A percentile compares a stretch with the other conserved stretches of the same genome.
Evolutionary conservation across 2,329 filamentous ascomycete species (phyloP).

Genomic region (Colletotrichum sublineola): DNA sequence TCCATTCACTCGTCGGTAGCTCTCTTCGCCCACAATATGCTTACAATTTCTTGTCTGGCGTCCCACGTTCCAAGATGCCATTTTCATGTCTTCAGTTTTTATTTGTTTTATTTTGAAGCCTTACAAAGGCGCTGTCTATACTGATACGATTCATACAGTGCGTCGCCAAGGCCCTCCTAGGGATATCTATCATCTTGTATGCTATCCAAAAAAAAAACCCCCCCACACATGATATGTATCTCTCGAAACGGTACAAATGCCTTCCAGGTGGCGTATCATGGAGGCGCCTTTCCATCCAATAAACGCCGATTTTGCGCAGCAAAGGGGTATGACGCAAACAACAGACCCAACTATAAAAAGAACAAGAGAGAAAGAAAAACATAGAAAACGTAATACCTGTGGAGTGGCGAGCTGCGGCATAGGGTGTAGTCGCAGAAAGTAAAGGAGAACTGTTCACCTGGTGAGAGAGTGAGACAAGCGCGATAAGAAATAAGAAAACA

Average conservation of each 20-base stretch:
- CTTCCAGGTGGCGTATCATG: constrained; percentile 22
- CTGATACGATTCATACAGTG: constrained; percentile 26
- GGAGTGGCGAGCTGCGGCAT: constrained; percentile 18
- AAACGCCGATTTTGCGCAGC: constrained; percentile 41
- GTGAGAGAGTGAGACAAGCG: not conserved
- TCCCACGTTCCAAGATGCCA: not conserved
- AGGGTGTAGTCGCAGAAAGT: not conserved
- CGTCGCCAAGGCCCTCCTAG: constrained; percentile 22
- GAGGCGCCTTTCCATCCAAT: constrained; percentile 28
- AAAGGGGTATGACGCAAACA: constrained; percentile 42
- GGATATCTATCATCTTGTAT: constrained; percentile 26
- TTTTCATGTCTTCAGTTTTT: not conserved
- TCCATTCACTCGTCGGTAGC: not conserved
- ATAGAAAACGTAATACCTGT: constrained; percentile 26
- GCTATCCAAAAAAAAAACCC: constrained; percentile 18
- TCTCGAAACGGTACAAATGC: constrained; percentile 31
- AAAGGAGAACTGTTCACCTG: not conserved
- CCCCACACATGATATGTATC: constrained; percentile 22
- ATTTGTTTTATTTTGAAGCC: not conserved
- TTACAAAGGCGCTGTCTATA: constrained; percentile 10
- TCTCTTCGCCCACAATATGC: not conserved
- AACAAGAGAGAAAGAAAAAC: constrained; percentile 16
- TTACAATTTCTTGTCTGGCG: not conserved
- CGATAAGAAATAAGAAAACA: constrained; percentile 3
- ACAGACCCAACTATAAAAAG: constrained; percentile 10